Percentiles rank a stretch among this genome's conserved stretches.
These are phyloP conservation scores for Parastagonospora avenae DNA, from an alignment of 2,329 filamentous ascomycete genomes.

Conservation along the genomic window DNA sequence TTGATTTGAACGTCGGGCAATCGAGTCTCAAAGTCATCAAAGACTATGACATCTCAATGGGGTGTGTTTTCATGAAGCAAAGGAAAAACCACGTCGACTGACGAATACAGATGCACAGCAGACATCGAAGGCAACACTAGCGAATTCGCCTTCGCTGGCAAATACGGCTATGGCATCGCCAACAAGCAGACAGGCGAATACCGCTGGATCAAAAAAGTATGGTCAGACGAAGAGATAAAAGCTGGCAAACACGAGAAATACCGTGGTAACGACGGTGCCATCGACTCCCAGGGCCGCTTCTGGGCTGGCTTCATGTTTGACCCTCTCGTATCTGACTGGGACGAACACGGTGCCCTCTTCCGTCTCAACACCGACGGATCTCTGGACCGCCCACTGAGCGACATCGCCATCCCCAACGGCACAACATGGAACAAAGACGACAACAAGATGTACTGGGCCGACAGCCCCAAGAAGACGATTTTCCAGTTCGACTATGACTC, in stretches of 20 bases:
- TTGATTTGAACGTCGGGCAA: constrained; percentile 68
- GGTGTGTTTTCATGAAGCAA: constrained; percentile 42
- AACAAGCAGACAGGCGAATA: constrained; percentile 65
- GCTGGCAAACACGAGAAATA: constrained; percentile 56
- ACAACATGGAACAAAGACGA: constrained; percentile 78
- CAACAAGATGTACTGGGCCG: constrained; percentile 80
- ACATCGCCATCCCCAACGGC: constrained; percentile 81
- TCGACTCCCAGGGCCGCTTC: constrained; percentile 79
- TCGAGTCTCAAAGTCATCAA: constrained; percentile 60
- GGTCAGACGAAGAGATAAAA: constrained; percentile 56
- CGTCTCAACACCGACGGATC: constrained; percentile 68
- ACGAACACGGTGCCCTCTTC: constrained; percentile 70
- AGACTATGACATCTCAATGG: constrained; percentile 63
- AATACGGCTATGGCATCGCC: constrained; percentile 80
- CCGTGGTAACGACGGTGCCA: constrained; percentile 79
- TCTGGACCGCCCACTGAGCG: constrained; percentile 64
- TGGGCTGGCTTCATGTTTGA: constrained; percentile 91
- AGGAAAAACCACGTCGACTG: not conserved
- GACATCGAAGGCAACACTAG: constrained; percentile 74
- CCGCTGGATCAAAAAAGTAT: constrained; percentile 62
- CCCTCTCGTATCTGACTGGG: constrained; percentile 64
- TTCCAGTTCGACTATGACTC: constrained; percentile 75
- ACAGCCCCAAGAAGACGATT: constrained; percentile 74
- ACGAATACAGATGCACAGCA: constrained; percentile 60
- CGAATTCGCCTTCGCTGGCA: constrained; percentile 77